Evolutionary conservation across 345 rosid species (phyloP).

Genomic region (Pugionium cornutum): DNA sequence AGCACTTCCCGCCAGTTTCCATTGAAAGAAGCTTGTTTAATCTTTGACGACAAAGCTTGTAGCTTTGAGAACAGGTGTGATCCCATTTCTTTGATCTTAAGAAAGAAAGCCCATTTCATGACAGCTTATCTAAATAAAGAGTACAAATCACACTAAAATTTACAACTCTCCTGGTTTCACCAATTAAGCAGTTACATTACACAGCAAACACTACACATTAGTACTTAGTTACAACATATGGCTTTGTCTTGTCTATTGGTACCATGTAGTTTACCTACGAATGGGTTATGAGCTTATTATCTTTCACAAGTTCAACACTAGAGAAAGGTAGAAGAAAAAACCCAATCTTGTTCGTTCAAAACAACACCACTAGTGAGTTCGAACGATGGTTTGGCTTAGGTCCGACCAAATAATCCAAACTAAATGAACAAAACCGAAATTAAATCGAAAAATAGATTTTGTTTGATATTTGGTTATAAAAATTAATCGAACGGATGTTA

Average conservation of each 20-base stretch:
- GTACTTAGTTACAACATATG: neutral
- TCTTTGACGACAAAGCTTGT: conserved; percentile 39
- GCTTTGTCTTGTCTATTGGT: conserved; percentile 16
- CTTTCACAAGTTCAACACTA: conserved; percentile 20
- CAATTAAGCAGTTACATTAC: conserved; percentile 6
- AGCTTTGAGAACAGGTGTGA: conserved; percentile 40
- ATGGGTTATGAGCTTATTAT: neutral
- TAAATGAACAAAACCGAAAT: too few relatives aligned
- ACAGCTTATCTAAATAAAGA: neutral
- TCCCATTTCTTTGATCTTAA: conserved; percentile 11
- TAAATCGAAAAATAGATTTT: too few relatives aligned
- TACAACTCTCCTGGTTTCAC: neutral
- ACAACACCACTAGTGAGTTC: conserved; percentile 31
- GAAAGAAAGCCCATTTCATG: conserved; percentile 34
- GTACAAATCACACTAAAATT: conserved; percentile 1
- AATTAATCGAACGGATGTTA: too few relatives aligned
- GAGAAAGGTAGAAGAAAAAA: conserved; percentile 19
- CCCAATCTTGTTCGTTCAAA: conserved; percentile 19
- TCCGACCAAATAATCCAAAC: too few relatives aligned
- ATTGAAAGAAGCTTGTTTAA: conserved; percentile 47
- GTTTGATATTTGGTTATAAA: too few relatives aligned
- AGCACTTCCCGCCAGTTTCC: conserved; percentile 62
- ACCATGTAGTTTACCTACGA: conserved; percentile 5
- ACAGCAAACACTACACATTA: conserved; percentile 2
- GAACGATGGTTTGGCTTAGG: conserved; percentile 24